Percentiles rank a stretch among this genome's conserved stretches.
These are phyloP conservation scores for Diplodia corticola DNA, from an alignment of 2,329 filamentous ascomycete genomes.

Conservation along the genomic window DNA sequence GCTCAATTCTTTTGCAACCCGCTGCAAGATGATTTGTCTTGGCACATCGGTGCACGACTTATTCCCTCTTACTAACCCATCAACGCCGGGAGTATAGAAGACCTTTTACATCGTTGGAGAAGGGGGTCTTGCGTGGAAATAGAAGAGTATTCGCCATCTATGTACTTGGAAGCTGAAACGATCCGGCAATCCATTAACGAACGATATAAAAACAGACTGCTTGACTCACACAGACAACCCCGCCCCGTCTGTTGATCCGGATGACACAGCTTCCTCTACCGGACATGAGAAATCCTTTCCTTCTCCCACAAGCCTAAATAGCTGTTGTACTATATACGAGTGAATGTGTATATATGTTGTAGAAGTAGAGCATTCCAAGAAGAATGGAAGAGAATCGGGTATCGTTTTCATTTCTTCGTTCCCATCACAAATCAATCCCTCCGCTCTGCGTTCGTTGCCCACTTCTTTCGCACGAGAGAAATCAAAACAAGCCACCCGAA, in stretches of 20 bases:
- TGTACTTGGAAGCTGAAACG: background rate
- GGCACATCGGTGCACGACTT: too few species aligned
- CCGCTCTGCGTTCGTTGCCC: background rate
- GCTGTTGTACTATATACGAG: background rate
- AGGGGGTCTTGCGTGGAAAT: too few species aligned
- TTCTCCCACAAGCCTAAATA: background rate
- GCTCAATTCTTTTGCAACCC: too few species aligned
- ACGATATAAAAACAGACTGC: background rate
- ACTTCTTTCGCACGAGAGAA: background rate
- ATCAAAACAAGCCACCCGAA: background rate
- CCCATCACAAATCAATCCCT: background rate
- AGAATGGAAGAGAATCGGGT: constrained; percentile 8
- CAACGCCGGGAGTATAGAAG: background rate
- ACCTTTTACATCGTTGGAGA: too few species aligned
- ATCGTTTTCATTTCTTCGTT: constrained; percentile 18
- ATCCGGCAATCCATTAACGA: background rate
- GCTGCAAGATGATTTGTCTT: too few species aligned
- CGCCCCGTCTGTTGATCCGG: background rate
- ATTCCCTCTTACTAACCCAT: background rate
- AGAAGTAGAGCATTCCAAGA: background rate
- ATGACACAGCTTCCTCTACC: background rate
- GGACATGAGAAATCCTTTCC: background rate
- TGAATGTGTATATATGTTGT: background rate
- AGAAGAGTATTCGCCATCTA: background rate
- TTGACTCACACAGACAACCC: background rate